Base-by-base conservation (phyloP, 2,329 filamentous ascomycete genomes). In the Paramyrothecium roridum region DNA sequence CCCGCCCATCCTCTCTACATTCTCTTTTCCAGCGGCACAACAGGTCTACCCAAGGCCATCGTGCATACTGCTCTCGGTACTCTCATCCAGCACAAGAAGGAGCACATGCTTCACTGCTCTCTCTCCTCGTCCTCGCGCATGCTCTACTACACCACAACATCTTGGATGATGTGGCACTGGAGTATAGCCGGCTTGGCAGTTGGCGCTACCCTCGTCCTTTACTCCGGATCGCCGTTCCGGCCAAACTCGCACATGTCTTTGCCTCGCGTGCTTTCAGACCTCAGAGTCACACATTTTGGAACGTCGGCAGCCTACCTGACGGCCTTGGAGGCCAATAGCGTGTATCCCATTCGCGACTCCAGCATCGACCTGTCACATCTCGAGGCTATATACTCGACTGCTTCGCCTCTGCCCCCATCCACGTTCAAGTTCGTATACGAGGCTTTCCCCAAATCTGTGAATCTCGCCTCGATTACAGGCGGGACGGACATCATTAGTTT, bases 111-210 rank as follows among this genome's bases (percentile, higher is more conserved):
- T 3, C 93, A 98, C 69, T 90, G 89, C 69, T 91, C 92, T 21
- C 85, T 99, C 59, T 80, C 81, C 10, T 81, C 87, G 0, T 76
- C 79, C 2, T 90, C 92, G 46, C 83, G 88, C 20, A 80, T 97
- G 67, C 90, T 97, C 71, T 97, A 97, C 76, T 97, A 93, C 75
- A 96, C 92, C 1, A 97, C 93, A 3, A 92, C 89, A 12, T 96
- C 91, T 0, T 97, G 93, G 95, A 98, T 99, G 93, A 98, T 98
- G 93, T 97, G 93, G 92, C 93, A 98, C 70, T 98, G 93, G 93
- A 87, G 93, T 45, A 83, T 97, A 20, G 93, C 91, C 1, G 91
- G 88, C 7, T 84, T 98, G 3, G 90, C 93, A 11, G 87, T 85
- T 30, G 93, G 93, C 53, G 84, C 90, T 12, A 93, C 91, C 0